Evolutionary conservation across 2,329 filamentous ascomycete species (phyloP), one percentile per base, ranked within the genome.

Genomic region (Fusarium phyllophilum): DNA sequence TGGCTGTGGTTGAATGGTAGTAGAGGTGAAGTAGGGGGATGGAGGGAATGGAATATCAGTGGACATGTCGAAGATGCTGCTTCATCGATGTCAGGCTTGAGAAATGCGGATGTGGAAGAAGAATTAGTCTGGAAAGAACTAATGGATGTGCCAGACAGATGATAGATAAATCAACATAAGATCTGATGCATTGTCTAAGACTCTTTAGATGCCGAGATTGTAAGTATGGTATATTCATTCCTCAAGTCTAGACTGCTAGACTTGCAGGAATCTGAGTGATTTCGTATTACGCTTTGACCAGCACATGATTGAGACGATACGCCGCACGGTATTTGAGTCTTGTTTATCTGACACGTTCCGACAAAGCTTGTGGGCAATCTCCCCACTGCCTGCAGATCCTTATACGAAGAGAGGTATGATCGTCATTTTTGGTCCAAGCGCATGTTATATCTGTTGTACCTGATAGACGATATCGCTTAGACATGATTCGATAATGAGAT

Each of bases 1-100:
- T 59, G 65, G 65, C 31, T 65, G 61, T 29, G 65, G 61, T 7
- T 42, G 34, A 15, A 68, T 48, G 26, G 52, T 22, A 13, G 24
- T 55, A 10, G 34, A 29, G 8, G 24, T 41, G 10, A n/a, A 55
- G 24, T 4, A n/a, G 4, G 34, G 4, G 20, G 33, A 29, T 18
- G 34, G 34, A n/a, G 15, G 22, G 6, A n/a, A 18, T 17, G 38
- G 24, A 42, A 52, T 29, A 12, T 39, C 36, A 8, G 26, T 48
- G 24, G 52, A 29, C 55, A 58, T 58, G 6, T 11, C 9, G 55
- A 34, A 6, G 15, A 36, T 36, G 3, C 17, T 52, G 33, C 15
- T 13, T 59, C 22, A 46, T 8, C 5, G 11, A 34, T 51, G 6
- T 24, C 3, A 11, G 11, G n/a, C n/a, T 24, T 24, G 17, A 34